Percentiles rank a stretch among this genome's conserved stretches.
phyloP scores from a whole-genome alignment of 1,284 basidiomycete species.

The Rhodotorula mucilaginosa region DNA sequence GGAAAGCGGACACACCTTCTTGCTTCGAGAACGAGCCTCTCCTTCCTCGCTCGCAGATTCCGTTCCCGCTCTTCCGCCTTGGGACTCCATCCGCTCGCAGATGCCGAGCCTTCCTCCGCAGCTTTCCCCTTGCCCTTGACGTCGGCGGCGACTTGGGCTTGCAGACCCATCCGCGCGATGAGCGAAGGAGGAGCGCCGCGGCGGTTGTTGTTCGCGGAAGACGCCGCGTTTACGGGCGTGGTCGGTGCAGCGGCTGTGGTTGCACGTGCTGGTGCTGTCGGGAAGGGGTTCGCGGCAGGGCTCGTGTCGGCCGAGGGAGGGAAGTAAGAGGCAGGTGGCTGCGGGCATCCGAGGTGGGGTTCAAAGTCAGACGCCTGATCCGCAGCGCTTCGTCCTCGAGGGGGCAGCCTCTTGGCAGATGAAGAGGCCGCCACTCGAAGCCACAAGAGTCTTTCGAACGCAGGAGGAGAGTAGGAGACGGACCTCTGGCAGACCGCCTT shows the following conservation, averaged over 20 bases:
- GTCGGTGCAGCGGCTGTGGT: neutral
- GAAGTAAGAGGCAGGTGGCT: constrained; percentile 28
- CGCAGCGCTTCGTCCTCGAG: too few relatives aligned
- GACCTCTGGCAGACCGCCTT: constrained; percentile 32
- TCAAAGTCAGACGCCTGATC: neutral
- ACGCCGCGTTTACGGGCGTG: neutral
- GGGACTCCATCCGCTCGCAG: constrained; percentile 12
- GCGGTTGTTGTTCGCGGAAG: neutral
- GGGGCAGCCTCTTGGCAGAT: neutral
- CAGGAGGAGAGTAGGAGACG: neutral
- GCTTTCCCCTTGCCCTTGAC: constrained; percentile 28
- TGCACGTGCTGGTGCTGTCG: neutral
- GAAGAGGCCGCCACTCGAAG: neutral
- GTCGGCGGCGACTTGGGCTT: constrained; percentile 1
- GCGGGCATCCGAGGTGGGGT: neutral
- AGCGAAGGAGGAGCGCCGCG: constrained; percentile 24
- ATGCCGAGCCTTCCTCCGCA: neutral
- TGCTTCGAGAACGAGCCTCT: constrained; percentile 35
- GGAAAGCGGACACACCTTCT: constrained; percentile 23
- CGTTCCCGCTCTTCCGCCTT: constrained; percentile 26
- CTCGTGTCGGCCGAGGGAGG: constrained; percentile 1
- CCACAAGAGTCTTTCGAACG: too few relatives aligned
- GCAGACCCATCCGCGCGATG: constrained; percentile 28
- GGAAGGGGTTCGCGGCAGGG: neutral
- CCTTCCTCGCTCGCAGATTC: constrained; percentile 35